phyloP scores from a whole-genome alignment of 2,329 filamentous ascomycete species.

The Fusarium chaquense region DNA sequence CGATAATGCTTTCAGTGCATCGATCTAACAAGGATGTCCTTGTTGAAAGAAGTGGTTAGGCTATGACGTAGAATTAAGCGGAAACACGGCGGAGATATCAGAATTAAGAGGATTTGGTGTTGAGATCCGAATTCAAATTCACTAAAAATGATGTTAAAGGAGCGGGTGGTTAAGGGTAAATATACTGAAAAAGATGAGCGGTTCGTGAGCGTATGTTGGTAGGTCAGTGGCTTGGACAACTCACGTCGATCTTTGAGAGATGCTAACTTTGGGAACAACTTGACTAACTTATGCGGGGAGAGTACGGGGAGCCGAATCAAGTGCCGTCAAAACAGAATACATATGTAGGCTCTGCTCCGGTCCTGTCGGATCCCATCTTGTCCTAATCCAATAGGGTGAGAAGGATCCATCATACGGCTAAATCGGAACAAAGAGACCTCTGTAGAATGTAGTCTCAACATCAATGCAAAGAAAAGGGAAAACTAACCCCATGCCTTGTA shows the following conservation, averaged over 20 bases:
- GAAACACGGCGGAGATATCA: conserved; percentile 19
- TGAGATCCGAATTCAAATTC: background rate
- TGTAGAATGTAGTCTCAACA: background rate
- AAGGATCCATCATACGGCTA: background rate
- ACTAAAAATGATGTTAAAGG: background rate
- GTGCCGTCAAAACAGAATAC: background rate
- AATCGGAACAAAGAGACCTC: background rate
- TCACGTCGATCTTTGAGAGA: conserved; percentile 1
- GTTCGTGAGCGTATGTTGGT: conserved; percentile 13
- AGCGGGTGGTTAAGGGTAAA: background rate
- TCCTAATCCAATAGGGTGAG: background rate
- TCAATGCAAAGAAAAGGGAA: background rate
- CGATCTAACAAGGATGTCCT: conserved; percentile 25
- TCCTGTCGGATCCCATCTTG: background rate
- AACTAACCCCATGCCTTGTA: background rate
- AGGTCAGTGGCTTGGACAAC: conserved; percentile 9
- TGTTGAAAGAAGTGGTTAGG: conserved; percentile 4
- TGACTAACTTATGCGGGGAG: conserved; percentile 4
- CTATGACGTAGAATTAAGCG: conserved; percentile 33
- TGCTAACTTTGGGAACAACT: conserved; percentile 1
- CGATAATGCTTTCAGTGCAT: background rate
- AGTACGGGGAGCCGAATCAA: conserved; percentile 11
- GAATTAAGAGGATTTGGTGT: background rate
- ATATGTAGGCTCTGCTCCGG: background rate
- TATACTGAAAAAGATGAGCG: background rate